Conservation (phyloP, 768 basidiomycete genomes). For the Chalciporus piperatus region DNA sequence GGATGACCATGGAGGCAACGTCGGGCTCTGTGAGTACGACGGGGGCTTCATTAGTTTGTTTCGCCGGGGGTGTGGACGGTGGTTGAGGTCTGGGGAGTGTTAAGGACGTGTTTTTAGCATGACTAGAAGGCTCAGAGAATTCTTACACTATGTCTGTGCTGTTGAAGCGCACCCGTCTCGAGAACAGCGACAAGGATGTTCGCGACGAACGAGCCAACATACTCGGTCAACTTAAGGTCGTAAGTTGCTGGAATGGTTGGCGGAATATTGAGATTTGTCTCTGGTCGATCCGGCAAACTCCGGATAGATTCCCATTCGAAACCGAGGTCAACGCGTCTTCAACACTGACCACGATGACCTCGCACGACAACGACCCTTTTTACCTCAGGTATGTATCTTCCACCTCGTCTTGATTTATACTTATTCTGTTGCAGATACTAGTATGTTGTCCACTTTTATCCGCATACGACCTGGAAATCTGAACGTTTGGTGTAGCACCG, state of each 20-base stretch:
- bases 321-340: conserved; percentile 12
- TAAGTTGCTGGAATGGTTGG: neutral
- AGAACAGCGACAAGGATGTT: conserved; percentile 13
- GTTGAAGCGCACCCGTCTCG: conserved; percentile 23
- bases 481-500: conserved; percentile 44
- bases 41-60: conserved; percentile 2
- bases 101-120: neutral
- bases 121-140: neutral
- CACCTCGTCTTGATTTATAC: neutral
- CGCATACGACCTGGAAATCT: neutral
- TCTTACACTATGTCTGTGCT: conserved; percentile 16
- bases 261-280: neutral
- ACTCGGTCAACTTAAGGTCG: conserved; percentile 14
- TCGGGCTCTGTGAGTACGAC: conserved; percentile 36
- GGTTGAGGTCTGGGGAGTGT: conserved; percentile 1
- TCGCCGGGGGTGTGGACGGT: neutral
- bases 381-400: conserved; percentile 60
- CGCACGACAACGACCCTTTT: conserved; percentile 69
- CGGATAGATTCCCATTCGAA: no score
- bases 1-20: conserved; percentile 53
- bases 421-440: conserved; percentile 44
- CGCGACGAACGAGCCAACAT: conserved; percentile 32
- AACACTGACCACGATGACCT: conserved; percentile 22
- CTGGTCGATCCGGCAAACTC: conserved; percentile 15
- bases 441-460: conserved; percentile 31